A percentile compares a stretch with the other conserved stretches of the same genome.
Conservation (phyloP, 2,329 filamentous ascomycete species). For the Trematosphaeria pertusa region DNA sequence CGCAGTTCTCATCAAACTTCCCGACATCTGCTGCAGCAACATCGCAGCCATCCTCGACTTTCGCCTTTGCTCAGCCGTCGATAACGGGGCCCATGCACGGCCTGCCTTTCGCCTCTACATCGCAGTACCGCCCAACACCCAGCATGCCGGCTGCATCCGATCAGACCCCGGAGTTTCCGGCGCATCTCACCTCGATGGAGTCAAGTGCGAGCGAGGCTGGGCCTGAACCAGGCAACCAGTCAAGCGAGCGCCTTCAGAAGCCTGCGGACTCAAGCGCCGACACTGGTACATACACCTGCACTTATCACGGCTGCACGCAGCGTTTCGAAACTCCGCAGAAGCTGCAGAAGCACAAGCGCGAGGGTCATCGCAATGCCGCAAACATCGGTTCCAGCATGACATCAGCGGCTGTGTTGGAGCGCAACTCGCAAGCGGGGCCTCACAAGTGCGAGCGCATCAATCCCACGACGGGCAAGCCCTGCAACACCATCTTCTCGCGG, state of each 20-base stretch:
- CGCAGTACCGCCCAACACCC: conserved; percentile 43
- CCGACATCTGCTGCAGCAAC: conserved; percentile 37
- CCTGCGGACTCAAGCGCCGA: conserved; percentile 74
- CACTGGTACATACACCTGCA: conserved; percentile 92
- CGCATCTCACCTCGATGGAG: conserved; percentile 67
- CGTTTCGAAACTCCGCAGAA: conserved; percentile 88
- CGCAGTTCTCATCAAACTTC: conserved; percentile 44
- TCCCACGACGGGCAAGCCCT: conserved; percentile 92
- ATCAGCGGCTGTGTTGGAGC: conserved; percentile 61
- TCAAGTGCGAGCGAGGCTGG: conserved; percentile 64
- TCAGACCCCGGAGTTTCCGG: conserved; percentile 64
- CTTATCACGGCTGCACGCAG: conserved; percentile 86
- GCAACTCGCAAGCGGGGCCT: conserved; percentile 90
- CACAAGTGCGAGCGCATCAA: conserved; percentile 94
- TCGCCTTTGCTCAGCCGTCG: conserved; percentile 56
- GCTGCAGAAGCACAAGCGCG: conserved; percentile 94
- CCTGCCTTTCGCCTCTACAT: conserved; percentile 40
- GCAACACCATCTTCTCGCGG: conserved; percentile 91
- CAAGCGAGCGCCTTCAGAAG: conserved; percentile 52
- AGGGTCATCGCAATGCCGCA: conserved; percentile 72
- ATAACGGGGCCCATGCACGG: conserved; percentile 41
- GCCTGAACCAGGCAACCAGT: conserved; percentile 51
- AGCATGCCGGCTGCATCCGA: conserved; percentile 45
- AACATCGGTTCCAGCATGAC: conserved; percentile 54
- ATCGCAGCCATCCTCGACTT: conserved; percentile 45